Conservation (phyloP, 208 protist species). For the Leishmania tarentolae region DNA sequence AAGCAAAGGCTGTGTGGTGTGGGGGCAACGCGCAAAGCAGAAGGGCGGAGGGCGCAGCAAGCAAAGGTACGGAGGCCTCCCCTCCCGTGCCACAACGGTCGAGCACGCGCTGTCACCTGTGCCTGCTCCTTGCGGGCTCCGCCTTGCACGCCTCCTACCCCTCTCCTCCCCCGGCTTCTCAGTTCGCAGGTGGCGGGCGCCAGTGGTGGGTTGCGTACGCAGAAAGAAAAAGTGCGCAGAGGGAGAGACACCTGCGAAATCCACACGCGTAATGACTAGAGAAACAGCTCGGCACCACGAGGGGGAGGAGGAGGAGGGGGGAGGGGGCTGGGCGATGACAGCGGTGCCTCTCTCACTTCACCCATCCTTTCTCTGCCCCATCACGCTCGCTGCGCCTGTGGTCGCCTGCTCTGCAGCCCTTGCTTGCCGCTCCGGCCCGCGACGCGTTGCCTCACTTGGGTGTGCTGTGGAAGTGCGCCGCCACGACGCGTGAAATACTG, state of each 20-base stretch:
- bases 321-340: not conserved
- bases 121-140: no score
- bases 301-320: not conserved
- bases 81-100: not conserved
- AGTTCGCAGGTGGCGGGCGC: not conserved
- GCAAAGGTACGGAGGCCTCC: not conserved
- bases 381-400: not conserved
- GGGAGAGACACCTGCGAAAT: not conserved
- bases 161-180: no score
- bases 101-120: not conserved
- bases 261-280: not conserved
- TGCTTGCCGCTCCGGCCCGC: not conserved
- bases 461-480: constrained; percentile 66
- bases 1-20: no score
- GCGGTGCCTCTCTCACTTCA: not conserved
- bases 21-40: not conserved
- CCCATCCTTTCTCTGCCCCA: not conserved
- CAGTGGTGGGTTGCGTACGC: not conserved
- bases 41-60: not conserved
- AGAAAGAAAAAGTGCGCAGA: not conserved
- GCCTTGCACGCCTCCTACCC: no score
- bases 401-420: not conserved
- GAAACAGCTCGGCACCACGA: not conserved
- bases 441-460: constrained; percentile 28
- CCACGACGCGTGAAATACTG: constrained; percentile 79